Conservation (phyloP, 164 flowering plant species). For the Vitis amurensis region DNA sequence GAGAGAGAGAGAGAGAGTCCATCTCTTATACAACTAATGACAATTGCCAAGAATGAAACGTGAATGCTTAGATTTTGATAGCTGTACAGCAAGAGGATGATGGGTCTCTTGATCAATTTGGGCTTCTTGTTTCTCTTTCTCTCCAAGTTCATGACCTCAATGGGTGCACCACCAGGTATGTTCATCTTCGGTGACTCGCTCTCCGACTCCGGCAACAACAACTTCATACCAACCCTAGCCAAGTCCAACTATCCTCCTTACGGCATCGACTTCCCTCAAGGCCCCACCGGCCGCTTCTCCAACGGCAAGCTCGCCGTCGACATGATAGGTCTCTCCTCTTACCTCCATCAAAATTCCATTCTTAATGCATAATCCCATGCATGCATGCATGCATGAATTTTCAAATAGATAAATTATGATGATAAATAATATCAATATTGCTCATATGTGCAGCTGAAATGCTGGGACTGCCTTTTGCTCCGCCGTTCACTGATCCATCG, state of each 20-base stretch:
- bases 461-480: slow-evolving; percentile 15
- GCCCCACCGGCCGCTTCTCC: slow-evolving; percentile 25
- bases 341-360: too few species aligned
- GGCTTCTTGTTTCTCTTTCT: not conserved
- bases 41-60: too few species aligned
- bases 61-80: too few species aligned
- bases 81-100: too few species aligned
- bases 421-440: not conserved
- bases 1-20: too few species aligned
- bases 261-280: slow-evolving; percentile 20
- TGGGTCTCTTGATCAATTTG: not conserved
- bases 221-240: slow-evolving; percentile 7
- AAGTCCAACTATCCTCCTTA: slow-evolving; percentile 24
- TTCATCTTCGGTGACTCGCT: slow-evolving; percentile 23
- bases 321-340: slow-evolving; percentile 8
- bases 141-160: not conserved
- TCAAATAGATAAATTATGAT: too few species aligned
- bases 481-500: slow-evolving; percentile 15
- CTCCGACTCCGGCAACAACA: slow-evolving; percentile 23
- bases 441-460: slow-evolving; percentile 3
- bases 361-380: too few species aligned
- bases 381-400: too few species aligned
- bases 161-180: slow-evolving; percentile 6
- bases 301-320: slow-evolving; percentile 20
- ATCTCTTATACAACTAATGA: too few species aligned